Evolutionary conservation across 2,329 filamentous ascomycete species (phyloP).

Genomic region (Akanthomyces muscarius): DNA sequence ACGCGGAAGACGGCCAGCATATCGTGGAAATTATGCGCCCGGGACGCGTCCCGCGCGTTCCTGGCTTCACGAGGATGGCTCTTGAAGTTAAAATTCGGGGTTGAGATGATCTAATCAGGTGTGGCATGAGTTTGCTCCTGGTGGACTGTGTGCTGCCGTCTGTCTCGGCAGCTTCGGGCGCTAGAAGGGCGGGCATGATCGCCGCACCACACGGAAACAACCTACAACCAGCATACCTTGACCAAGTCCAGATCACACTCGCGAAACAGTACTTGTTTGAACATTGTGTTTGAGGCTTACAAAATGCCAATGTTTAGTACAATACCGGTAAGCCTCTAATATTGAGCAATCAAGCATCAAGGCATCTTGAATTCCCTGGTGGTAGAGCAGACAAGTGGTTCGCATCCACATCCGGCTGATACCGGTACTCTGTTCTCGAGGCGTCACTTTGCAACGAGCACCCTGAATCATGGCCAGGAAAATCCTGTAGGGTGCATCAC

Average conservation of each 20-base stretch:
- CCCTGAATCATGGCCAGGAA: no score
- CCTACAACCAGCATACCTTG: no score
- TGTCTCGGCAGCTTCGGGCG: slow-evolving; percentile 8
- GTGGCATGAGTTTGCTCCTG: not conserved
- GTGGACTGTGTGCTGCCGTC: not conserved
- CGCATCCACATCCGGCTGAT: no score
- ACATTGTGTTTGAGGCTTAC: not conserved
- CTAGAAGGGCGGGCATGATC: not conserved
- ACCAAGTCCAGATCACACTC: not conserved
- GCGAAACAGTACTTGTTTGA: not conserved
- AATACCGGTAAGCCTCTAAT: no score
- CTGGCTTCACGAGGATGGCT: not conserved
- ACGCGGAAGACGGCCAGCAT: not conserved
- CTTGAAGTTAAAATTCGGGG: not conserved
- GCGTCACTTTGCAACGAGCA: no score
- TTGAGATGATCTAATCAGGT: not conserved
- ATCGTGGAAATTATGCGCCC: not conserved
- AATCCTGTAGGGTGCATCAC: no score
- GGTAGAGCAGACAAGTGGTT: no score
- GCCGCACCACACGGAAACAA: not conserved
- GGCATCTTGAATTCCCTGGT: no score
- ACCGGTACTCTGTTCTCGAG: no score
- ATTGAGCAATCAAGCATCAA: no score
- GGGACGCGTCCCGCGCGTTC: not conserved
- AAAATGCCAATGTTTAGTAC: no score